phyloP scores from a whole-genome alignment of 352 stramenopile species.

The Phytopythium mirpurense region DNA sequence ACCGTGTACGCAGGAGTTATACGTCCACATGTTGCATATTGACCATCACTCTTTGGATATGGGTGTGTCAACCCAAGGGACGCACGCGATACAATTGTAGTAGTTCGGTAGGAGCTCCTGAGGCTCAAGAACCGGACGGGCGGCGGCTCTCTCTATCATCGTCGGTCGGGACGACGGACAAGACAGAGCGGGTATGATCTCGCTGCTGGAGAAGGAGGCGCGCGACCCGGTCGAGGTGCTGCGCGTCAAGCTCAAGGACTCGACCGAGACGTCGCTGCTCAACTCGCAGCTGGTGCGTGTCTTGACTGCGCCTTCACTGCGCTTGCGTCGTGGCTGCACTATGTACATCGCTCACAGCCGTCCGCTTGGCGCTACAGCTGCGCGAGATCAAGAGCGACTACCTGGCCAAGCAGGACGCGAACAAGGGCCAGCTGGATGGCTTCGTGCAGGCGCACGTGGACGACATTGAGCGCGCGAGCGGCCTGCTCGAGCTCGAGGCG shows the following conservation, averaged over 20 bases:
- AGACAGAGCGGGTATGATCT: slow-evolving; percentile 42
- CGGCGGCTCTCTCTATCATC: too few species aligned
- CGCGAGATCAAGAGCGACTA: slow-evolving; percentile 87
- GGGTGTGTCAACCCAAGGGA: too few species aligned
- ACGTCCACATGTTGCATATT: slow-evolving; percentile 1
- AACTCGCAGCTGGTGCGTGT: slow-evolving; percentile 66
- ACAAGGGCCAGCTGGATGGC: slow-evolving; percentile 60
- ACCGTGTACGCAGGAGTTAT: slow-evolving; percentile 1
- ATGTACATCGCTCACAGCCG: too few species aligned
- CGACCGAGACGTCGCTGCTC: slow-evolving; percentile 71
- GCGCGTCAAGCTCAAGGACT: slow-evolving; percentile 79
- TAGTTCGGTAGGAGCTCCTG: too few species aligned
- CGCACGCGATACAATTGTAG: background rate
- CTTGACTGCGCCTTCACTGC: too few species aligned
- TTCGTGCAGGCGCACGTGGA: slow-evolving; percentile 79
- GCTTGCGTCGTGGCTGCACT: slow-evolving; percentile 1
- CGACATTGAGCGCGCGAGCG: slow-evolving; percentile 77
- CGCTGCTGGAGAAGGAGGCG: slow-evolving; percentile 78
- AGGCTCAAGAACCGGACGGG: background rate
- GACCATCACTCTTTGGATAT: slow-evolving; percentile 2
- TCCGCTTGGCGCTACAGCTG: slow-evolving; percentile 39
- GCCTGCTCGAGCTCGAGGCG: slow-evolving; percentile 64
- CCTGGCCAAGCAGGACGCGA: slow-evolving; percentile 61
- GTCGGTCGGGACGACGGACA: too few species aligned
- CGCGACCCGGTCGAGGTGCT: slow-evolving; percentile 79